Base-by-base conservation (phyloP, 2,329 filamentous ascomycete species). In the Diaporthe australafricana region DNA sequence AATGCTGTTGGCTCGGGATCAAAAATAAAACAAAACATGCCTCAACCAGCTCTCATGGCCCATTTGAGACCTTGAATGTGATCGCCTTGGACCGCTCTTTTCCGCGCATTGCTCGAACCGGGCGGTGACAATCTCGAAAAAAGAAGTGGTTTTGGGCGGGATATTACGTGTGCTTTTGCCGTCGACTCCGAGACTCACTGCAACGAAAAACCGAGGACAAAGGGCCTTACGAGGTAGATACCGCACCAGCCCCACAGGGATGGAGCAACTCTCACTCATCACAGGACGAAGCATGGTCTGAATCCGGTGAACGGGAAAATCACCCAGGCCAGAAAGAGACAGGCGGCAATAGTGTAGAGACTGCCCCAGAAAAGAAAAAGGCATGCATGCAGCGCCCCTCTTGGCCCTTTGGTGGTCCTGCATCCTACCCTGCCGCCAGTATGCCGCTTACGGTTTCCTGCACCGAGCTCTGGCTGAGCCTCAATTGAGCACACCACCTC, bases 1-100 rank as follows among this genome's bases (percentile, higher is more conserved):
- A 14, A 38, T 30, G 30, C 30, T 27, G 42, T 35, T 17, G 42
- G n/a, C 42, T 63, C 12, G 14, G 20, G 8, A 48, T 63, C 60
- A 63, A 63, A 63, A 63, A 63, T 63, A 63, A 63, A 63, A 48
- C 60, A 63, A 63, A 48, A 63, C 42, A 35, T 22, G 60, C 42
- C n/a, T 63, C 60, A 63, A 27, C 60, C 32, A 45, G 60, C 42
- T 63, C 42, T 22, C 14, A 25, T 35, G 60, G 30, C 60, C 60
- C 14, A 27, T 63, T 48, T 25, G 42, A 35, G 42, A 48, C 60
- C 60, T 3, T 35, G 30, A 48, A 12, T 65, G 45, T 35, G n/a
- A 22, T 16, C 14, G 25, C 8, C 12, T 60, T 42, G 38, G 55
- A 9, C 22, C 55, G 38, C 35, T 16, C 38, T n/a, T 22, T 48